These are phyloP conservation scores for Quambalaria eucalypti DNA, from an alignment of 1,284 basidiomycete genomes.

Conservation along the genomic window DNA sequence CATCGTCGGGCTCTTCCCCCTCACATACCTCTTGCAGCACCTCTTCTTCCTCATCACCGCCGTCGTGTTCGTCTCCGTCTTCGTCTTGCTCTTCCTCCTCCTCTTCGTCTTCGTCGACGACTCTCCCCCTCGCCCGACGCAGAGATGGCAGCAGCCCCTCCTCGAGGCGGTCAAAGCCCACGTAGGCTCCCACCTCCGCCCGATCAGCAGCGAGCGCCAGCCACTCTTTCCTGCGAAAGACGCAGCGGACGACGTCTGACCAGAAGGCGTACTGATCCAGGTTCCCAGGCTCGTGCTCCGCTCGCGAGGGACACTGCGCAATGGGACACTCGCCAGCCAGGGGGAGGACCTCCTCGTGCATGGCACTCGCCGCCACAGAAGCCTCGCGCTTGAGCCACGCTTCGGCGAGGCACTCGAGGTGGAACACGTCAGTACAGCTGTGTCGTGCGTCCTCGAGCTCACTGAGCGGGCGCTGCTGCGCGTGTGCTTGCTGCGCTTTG, in stretches of 20 bases:
- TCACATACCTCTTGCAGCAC: too few relatives aligned
- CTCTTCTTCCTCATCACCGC: not conserved
- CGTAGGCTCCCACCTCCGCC: not conserved
- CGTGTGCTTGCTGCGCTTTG: too few relatives aligned
- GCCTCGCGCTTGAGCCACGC: conserved; percentile 52
- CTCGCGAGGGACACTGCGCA: not conserved
- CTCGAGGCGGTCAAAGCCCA: not conserved
- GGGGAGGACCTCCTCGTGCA: conserved; percentile 12
- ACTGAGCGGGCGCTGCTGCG: not conserved
- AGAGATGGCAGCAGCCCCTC: not conserved
- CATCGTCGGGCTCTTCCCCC: too few relatives aligned
- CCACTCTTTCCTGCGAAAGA: conserved; percentile 21
- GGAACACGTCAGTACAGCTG: conserved; percentile 56
- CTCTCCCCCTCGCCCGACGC: not conserved
- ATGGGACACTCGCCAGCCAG: conserved; percentile 20
- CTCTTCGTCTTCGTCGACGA: not conserved
- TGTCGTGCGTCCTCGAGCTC: conserved; percentile 4
- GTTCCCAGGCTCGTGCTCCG: not conserved
- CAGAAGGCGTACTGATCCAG: conserved; percentile 6
- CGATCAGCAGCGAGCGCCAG: not conserved
- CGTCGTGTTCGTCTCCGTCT: not conserved
- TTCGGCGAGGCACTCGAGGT: conserved; percentile 62
- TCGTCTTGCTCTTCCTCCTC: not conserved
- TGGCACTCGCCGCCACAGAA: too few relatives aligned
- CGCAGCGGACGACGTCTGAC: conserved; percentile 22